phyloP scores from a whole-genome alignment of 345 rosid species.

The Eucalyptus erythrocorys region DNA sequence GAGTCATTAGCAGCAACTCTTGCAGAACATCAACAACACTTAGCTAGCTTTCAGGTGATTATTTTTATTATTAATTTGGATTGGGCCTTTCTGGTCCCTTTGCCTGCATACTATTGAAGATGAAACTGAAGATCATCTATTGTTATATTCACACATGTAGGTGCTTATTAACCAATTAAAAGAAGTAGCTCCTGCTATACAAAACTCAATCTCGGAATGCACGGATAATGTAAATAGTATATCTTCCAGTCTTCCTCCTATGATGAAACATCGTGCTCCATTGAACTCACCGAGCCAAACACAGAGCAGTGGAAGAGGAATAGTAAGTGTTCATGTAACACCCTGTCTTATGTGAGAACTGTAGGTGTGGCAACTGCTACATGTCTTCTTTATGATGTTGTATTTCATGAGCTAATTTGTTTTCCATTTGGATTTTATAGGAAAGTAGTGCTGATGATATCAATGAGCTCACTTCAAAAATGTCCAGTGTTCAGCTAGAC shows the following conservation, averaged over 20 bases:
- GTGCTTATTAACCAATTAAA: slow-evolving; percentile 90
- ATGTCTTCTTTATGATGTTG: neutral
- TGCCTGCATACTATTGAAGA: neutral
- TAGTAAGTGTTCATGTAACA: slow-evolving; percentile 19
- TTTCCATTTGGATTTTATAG: slow-evolving; percentile 20
- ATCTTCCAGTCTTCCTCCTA: slow-evolving; percentile 59
- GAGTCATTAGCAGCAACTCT: slow-evolving; percentile 90
- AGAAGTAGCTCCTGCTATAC: slow-evolving; percentile 86
- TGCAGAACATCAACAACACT: slow-evolving; percentile 94
- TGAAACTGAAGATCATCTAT: neutral
- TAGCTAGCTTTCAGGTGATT: slow-evolving; percentile 92
- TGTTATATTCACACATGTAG: slow-evolving; percentile 27
- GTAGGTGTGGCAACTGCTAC: neutral
- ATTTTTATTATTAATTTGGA: neutral
- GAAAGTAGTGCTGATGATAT: slow-evolving; percentile 64
- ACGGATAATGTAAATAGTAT: slow-evolving; percentile 63
- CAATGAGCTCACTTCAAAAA: slow-evolving; percentile 54
- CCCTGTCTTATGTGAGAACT: neutral
- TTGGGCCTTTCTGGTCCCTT: neutral
- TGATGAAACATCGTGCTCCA: slow-evolving; percentile 43
- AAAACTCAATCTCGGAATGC: slow-evolving; percentile 75
- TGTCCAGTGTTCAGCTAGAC: slow-evolving; percentile 73
- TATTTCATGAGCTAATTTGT: neutral
- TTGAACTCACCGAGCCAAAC: slow-evolving; percentile 55
- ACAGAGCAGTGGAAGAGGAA: slow-evolving; percentile 63